Evolutionary conservation across 1,284 basidiomycete genomes (phyloP).

Genomic region (Porphyrellus sp.): DNA sequence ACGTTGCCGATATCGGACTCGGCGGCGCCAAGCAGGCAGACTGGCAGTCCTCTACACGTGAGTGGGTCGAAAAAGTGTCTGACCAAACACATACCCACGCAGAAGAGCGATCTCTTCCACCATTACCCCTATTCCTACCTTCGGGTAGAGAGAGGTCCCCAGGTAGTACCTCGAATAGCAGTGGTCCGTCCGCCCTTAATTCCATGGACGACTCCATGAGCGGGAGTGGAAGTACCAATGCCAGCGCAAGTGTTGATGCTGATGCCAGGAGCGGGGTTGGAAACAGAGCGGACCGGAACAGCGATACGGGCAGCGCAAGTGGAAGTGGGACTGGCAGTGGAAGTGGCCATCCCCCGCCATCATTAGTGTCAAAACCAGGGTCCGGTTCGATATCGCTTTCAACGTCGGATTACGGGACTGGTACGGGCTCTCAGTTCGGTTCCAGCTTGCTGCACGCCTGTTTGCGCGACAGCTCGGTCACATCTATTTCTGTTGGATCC

Average conservation of each 20-base stretch:
- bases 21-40: conserved; percentile 42
- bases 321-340: conserved; percentile 10
- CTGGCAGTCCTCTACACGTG: conserved; percentile 32
- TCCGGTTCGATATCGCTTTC: conserved; percentile 27
- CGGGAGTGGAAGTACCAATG: neutral
- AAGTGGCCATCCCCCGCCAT: conserved; percentile 10
- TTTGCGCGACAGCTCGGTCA: conserved; percentile 31
- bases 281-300: conserved; percentile 8
- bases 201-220: conserved; percentile 28
- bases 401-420: conserved; percentile 28
- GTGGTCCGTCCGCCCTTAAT: conserved; percentile 22
- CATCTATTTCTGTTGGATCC: conserved; percentile 29
- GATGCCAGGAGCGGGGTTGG: conserved; percentile 8
- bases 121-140: neutral
- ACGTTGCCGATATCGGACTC: conserved; percentile 31
- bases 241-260: conserved; percentile 5
- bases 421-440: conserved; percentile 26
- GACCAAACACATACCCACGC: conserved; percentile 21
- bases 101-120: conserved; percentile 5
- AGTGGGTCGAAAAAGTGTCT: conserved; percentile 32
- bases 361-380: conserved; percentile 19
- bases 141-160: conserved; percentile 25
- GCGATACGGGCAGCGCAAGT: conserved; percentile 13
- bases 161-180: conserved; percentile 25
- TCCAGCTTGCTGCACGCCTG: conserved; percentile 24